Evolutionary conservation across 805 yeast species (phyloP).

Genomic region (Saccharomycopsis schoenii): DNA sequence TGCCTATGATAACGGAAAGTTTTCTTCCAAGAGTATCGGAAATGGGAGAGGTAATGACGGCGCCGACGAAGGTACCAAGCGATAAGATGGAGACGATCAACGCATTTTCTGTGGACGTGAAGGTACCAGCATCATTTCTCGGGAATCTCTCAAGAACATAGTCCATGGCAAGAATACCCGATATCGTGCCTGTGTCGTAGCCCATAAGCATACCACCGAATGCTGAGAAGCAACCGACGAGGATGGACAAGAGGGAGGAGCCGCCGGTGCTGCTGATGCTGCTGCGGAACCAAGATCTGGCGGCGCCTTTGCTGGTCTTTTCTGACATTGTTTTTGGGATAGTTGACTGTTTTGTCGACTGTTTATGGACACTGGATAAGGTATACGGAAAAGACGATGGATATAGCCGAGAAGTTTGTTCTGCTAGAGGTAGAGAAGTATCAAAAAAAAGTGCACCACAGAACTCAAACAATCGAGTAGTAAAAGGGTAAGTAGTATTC

Average conservation of each 20-base stretch:
- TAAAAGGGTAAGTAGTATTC: no score
- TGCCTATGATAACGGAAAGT: conserved; percentile 33
- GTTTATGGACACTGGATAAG: no score
- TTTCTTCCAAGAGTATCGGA: conserved; percentile 49
- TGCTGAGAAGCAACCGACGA: conserved; percentile 54
- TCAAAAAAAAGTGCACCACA: no score
- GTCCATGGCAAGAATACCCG: conserved; percentile 56
- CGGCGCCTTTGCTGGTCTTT: background rate
- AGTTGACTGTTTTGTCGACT: no score
- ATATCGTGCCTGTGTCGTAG: conserved; percentile 59
- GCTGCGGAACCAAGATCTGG: no score
- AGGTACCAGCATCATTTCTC: conserved; percentile 25
- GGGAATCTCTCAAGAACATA: conserved; percentile 40
- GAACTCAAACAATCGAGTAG: no score
- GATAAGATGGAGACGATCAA: conserved; percentile 63
- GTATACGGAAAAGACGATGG: no score
- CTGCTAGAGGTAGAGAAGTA: no score
- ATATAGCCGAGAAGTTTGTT: no score
- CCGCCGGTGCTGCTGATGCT: conserved; percentile 22
- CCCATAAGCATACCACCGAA: conserved; percentile 61
- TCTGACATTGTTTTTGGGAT: background rate
- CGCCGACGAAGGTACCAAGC: conserved; percentile 66
- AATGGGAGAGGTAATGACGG: conserved; percentile 48
- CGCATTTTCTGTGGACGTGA: conserved; percentile 40
- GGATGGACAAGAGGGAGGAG: conserved; percentile 37